Conservation (phyloP, 2,329 filamentous ascomycete species). For the Chaetomium globosum region DNA sequence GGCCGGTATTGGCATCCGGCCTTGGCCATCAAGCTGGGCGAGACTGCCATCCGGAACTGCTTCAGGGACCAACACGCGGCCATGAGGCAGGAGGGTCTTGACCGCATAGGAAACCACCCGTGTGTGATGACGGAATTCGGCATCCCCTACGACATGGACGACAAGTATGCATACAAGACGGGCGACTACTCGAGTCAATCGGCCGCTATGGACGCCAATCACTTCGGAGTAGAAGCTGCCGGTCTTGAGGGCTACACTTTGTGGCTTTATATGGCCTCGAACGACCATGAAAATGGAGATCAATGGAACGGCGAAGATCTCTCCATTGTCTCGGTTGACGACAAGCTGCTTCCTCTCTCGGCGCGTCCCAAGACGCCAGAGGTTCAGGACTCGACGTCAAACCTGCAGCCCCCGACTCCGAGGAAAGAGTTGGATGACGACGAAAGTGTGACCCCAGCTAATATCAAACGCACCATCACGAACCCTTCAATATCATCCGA, state of each 20-base stretch:
- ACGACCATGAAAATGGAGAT: slow-evolving; percentile 86
- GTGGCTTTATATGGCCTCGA: slow-evolving; percentile 84
- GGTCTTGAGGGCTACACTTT: slow-evolving; percentile 81
- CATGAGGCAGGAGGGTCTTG: slow-evolving; percentile 82
- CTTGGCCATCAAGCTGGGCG: slow-evolving; percentile 89
- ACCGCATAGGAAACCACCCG: slow-evolving; percentile 85
- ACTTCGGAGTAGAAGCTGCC: slow-evolving; percentile 86
- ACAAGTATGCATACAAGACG: slow-evolving; percentile 91
- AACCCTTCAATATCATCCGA: slow-evolving; percentile 67
- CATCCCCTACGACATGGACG: slow-evolving; percentile 98
- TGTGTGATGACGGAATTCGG: slow-evolving; percentile 93
- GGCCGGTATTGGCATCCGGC: slow-evolving; percentile 85
- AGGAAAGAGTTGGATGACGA: slow-evolving; percentile 54
- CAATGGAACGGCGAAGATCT: slow-evolving; percentile 98
- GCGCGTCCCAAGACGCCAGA: slow-evolving; percentile 50
- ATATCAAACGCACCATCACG: slow-evolving; percentile 72
- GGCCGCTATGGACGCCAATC: slow-evolving; percentile 92
- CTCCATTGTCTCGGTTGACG: slow-evolving; percentile 85
- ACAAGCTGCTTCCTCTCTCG: slow-evolving; percentile 63
- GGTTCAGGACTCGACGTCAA: slow-evolving; percentile 51
- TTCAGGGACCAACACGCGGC: slow-evolving; percentile 83
- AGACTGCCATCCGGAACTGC: slow-evolving; percentile 91
- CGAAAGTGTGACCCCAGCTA: slow-evolving; percentile 68
- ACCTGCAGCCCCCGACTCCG: slow-evolving; percentile 40
- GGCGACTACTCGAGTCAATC: slow-evolving; percentile 94